These are phyloP conservation scores for Nemania diffusa DNA, from an alignment of 2,329 filamentous ascomycete genomes.

Conservation along the genomic window DNA sequence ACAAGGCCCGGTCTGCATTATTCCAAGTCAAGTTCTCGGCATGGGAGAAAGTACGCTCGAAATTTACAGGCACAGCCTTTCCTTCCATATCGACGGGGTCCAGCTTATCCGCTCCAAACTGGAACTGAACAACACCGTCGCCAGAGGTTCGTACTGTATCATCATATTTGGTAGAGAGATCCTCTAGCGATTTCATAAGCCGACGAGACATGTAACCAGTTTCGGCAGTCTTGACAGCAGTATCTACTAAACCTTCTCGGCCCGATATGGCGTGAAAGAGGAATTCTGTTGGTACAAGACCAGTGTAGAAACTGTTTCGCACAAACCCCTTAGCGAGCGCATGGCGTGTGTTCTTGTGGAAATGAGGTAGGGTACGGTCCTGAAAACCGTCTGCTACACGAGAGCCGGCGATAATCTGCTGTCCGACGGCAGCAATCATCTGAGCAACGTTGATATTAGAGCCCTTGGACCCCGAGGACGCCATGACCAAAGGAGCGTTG, in stretches of 20 bases:
- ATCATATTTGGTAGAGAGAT: slow-evolving; percentile 93
- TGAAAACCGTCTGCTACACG: slow-evolving; percentile 97
- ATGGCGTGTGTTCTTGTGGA: slow-evolving; percentile 90
- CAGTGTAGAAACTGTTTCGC: slow-evolving; percentile 95
- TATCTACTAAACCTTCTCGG: slow-evolving; percentile 98
- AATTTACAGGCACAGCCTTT: slow-evolving; percentile 89
- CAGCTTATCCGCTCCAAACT: slow-evolving; percentile 94
- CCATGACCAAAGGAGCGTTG: slow-evolving; percentile 96
- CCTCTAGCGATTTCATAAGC: slow-evolving; percentile 97
- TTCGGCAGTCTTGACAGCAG: slow-evolving; percentile 97
- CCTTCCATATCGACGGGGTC: slow-evolving; percentile 99
- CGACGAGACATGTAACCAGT: slow-evolving; percentile 99
- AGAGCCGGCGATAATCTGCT: slow-evolving; percentile 94
- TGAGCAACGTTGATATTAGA: slow-evolving; percentile 98
- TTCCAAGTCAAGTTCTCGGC: slow-evolving; percentile 79
- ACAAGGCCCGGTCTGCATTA: slow-evolving; percentile 77
- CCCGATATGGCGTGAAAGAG: slow-evolving; percentile 98
- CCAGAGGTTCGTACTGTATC: slow-evolving; percentile 93
- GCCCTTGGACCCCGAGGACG: slow-evolving; percentile 95
- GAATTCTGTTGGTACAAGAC: slow-evolving; percentile 89
- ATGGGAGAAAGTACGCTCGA: slow-evolving; percentile 90
- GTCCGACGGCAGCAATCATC: slow-evolving; percentile 97
- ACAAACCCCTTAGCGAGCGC: slow-evolving; percentile 98
- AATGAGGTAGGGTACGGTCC: slow-evolving; percentile 92
- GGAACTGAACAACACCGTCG: slow-evolving; percentile 91